Base-by-base conservation (phyloP, 495 filamentous ascomycete species). In the Paragyromitra xinjiangensis region DNA sequence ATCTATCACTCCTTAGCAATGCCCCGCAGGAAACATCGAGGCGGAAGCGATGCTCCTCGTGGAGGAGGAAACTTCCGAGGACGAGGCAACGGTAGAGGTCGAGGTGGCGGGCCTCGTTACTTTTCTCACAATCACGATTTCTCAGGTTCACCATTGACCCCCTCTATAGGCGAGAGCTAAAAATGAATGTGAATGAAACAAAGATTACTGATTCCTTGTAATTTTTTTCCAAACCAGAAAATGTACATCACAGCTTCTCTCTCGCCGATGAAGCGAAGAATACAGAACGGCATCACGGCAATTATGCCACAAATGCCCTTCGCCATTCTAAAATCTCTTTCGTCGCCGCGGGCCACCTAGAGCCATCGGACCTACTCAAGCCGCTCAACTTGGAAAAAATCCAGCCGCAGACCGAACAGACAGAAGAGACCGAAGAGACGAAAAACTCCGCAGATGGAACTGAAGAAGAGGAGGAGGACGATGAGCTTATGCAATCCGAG, bases 201-300 rank as follows among this genome's bases (percentile, higher is more conserved):
- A 34, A 34, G 29, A 34, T 34, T 51, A n/a, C n/a, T 51, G 5
- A 51, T n/a, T 16, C n/a, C 19, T 51, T 51, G 6, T n/a, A 22
- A 4, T 29, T 45, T 6, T 6, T 19, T 7, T 34, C 29, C 29
- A 34, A 34, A 40, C 40, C 4, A 77, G 74, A 66, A 50, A 73
- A 59, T 19, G 45, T 16, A n/a, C 53, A 62, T 16, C 59, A 61
- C 8, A 34, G 51, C 37, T 73, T 77, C 51, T 75, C 78, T 22
- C 69, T 75, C 24, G 58, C 56, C 64, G 90, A 95, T 68, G 93
- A 93, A 84, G 94, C 92, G 71, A 89, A 88, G 61, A 91, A 93
- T 77, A 95, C 93, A 22, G 89, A 89, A 82, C 87, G 85, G 4
- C 89, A 92, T 65, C 85, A 85, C 50, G 82, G 84, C 0, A 72